These are phyloP conservation scores for Phytopythium delawarense DNA, from an alignment of 352 stramenopile genomes.

Conservation along the genomic window DNA sequence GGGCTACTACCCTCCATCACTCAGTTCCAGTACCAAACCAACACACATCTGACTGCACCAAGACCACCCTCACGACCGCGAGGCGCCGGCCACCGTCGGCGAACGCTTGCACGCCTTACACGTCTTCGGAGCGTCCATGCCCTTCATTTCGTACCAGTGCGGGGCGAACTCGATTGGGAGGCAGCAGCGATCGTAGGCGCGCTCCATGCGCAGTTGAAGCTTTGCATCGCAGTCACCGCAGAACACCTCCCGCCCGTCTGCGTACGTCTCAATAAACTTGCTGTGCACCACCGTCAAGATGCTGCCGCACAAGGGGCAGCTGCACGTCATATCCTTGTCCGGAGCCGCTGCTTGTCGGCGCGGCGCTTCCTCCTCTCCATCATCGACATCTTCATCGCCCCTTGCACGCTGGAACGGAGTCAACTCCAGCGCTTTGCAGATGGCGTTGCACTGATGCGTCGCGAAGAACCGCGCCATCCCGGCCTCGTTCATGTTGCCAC, in stretches of 20 bases:
- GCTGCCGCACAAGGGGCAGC: conserved; percentile 28
- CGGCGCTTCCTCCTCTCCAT: background rate
- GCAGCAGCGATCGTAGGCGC: conserved; percentile 9
- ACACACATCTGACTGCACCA: too few relatives aligned
- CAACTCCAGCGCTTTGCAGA: conserved; percentile 17
- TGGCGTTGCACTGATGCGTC: conserved; percentile 28
- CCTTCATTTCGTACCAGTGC: conserved; percentile 33
- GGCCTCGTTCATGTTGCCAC: conserved; percentile 17
- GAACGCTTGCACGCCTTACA: conserved; percentile 23
- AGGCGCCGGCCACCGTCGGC: background rate
- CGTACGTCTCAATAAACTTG: conserved; percentile 18
- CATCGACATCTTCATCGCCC: background rate
- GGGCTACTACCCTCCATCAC: too few relatives aligned
- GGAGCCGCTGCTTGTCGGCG: background rate
- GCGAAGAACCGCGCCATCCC: conserved; percentile 36
- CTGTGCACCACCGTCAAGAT: conserved; percentile 18
- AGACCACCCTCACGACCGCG: background rate
- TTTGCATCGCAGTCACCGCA: conserved; percentile 5
- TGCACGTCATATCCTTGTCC: conserved; percentile 20
- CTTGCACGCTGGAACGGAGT: background rate
- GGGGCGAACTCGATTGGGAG: conserved; percentile 6
- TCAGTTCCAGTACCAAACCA: too few relatives aligned
- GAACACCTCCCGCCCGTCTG: conserved; percentile 14
- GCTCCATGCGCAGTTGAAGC: background rate
- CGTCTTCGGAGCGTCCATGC: conserved; percentile 12